Evolutionary conservation across 768 basidiomycete genomes (phyloP), one percentile per base, ranked within the genome.

Genomic region (Rhodotorula kratochvilovae): DNA sequence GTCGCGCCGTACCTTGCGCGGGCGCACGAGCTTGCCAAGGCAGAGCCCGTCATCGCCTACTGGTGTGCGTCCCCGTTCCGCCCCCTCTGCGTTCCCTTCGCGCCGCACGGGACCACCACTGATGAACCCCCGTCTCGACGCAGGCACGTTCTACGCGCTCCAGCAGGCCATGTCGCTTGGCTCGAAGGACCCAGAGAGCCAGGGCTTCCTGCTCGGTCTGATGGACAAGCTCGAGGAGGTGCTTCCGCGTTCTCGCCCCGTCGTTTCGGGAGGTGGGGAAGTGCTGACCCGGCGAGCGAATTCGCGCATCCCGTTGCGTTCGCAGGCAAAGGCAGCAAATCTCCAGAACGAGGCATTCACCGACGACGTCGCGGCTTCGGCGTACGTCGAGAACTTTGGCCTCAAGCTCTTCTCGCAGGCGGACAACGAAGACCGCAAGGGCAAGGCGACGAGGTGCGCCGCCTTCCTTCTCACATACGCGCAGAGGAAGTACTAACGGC

Each of bases 351-450:
- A 96, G 77, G 88, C 91, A 17, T 85, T 97, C 67, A 88, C 90
- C 70, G 85, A 87, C 67, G 93, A 97, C 77, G 81, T 85, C 16
- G 92, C 87, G 0, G 90, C 90, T 51, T 86, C 89, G 5, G 91
- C 92, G 7, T 94, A 92, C 77, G 87, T 98, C 59, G 93, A 97
- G 83, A 92, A 94, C 81, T 98, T 98, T 83, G 94, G 91, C 2
- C 81, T 94, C 35, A 89, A 85, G 70, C 87, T 98, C n/a, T 99
- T 99, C 81, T 82, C 83, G 17, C 83, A 84, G 75, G 95, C 95
- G 29, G 96, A 99, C 79, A 89, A 90, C 76, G 93, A 95, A 79
- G 96, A 98, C 80, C 83, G 95, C 56, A 84, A 82, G 23, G 92
- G 89, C 2, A 83, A 82, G 55, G 87, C 89, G 23, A 90, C 88